These are phyloP conservation scores for Leccinum griseonigrum DNA, from an alignment of 1,284 basidiomycete species.

Conservation along the genomic window DNA sequence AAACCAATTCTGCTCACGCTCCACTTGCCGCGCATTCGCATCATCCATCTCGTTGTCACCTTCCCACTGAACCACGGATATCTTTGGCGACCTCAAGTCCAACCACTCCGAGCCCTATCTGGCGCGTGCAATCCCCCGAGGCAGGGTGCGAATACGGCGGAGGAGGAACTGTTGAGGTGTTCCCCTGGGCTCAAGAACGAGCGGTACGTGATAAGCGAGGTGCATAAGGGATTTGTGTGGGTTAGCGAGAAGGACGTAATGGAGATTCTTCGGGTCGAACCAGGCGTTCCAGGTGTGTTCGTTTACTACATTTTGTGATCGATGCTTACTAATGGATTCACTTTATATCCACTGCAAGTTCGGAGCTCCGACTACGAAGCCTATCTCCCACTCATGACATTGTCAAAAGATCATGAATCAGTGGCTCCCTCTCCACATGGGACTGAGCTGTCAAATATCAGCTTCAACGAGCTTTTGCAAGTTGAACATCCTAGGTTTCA, in stretches of 20 bases:
- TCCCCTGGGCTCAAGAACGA: conserved; percentile 88
- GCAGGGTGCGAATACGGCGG: conserved; percentile 66
- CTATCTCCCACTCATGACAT: too few species aligned
- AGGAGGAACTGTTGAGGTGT: conserved; percentile 71
- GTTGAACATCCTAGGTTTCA: too few species aligned
- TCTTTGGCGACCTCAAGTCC: conserved; percentile 91
- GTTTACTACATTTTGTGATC: too few species aligned
- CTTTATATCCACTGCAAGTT: too few species aligned
- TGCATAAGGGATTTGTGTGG: conserved; percentile 78
- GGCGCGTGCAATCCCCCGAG: conserved; percentile 60
- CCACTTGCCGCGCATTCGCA: conserved; percentile 86
- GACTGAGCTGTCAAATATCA: too few species aligned
- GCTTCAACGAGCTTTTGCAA: too few species aligned
- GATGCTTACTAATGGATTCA: too few species aligned
- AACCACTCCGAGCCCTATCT: conserved; percentile 84
- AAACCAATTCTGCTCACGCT: conserved; percentile 90
- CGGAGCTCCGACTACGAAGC: too few species aligned
- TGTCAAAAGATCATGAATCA: too few species aligned
- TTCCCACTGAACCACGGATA: conserved; percentile 87
- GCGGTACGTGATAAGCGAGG: conserved; percentile 81
- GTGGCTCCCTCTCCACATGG: too few species aligned
- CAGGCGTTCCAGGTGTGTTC: conserved; percentile 22
- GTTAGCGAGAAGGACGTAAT: conserved; percentile 64
- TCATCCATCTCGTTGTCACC: conserved; percentile 92
- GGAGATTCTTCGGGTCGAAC: conserved; percentile 78